Conservation (phyloP, 2,329 filamentous ascomycete species). For the Fusarium nanum region DNA sequence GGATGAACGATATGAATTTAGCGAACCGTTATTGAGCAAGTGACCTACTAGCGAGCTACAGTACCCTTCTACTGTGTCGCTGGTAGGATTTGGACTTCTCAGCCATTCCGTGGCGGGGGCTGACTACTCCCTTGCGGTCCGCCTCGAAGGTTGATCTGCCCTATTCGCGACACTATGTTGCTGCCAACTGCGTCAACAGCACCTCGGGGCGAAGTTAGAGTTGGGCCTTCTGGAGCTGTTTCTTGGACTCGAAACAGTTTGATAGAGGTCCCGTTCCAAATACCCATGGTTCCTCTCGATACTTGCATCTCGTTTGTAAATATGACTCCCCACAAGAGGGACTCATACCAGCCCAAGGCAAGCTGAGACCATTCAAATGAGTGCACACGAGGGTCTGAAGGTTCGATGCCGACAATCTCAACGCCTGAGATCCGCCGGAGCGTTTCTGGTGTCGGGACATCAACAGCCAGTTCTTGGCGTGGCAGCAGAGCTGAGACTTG, state of each 20-base stretch:
- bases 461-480: slow-evolving; percentile 59
- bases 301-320: slow-evolving; percentile 92
- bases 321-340: slow-evolving; percentile 91
- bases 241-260: slow-evolving; percentile 92
- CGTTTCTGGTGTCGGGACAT: slow-evolving; percentile 58
- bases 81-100: slow-evolving; percentile 3
- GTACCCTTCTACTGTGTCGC: background rate
- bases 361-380: slow-evolving; percentile 95
- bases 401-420: slow-evolving; percentile 77
- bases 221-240: slow-evolving; percentile 81
- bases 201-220: slow-evolving; percentile 84
- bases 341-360: slow-evolving; percentile 95
- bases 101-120: slow-evolving; percentile 32
- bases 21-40: slow-evolving; percentile 7
- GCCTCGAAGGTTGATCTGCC: slow-evolving; percentile 78
- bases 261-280: slow-evolving; percentile 93
- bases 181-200: slow-evolving; percentile 94
- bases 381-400: slow-evolving; percentile 80
- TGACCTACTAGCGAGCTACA: background rate
- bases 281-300: slow-evolving; percentile 85
- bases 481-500: slow-evolving; percentile 70
- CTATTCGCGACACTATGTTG: slow-evolving; percentile 88
- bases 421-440: slow-evolving; percentile 69
- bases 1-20: slow-evolving; percentile 1
- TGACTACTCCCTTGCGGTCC: slow-evolving; percentile 44